phyloP scores from a whole-genome alignment of 2,329 filamentous ascomycete genomes.

The Lojkania enalia region DNA sequence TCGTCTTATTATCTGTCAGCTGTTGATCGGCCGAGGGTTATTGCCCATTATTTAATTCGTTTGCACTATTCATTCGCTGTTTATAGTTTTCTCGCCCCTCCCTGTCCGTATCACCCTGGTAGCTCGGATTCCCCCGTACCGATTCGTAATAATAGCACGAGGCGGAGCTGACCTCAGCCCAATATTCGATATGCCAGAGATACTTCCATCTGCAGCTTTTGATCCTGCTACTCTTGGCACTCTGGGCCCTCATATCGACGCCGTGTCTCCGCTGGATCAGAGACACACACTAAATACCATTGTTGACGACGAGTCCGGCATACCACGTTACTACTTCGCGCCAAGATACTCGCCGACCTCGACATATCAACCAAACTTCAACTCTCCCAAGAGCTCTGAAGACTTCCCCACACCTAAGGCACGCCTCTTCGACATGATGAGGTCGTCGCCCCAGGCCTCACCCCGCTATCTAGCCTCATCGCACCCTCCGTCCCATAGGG shows the following conservation, averaged over 20 bases:
- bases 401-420: slow-evolving; percentile 75
- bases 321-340: slow-evolving; percentile 44
- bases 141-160: slow-evolving; percentile 43
- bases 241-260: slow-evolving; percentile 29
- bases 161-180: slow-evolving; percentile 42
- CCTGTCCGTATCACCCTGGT: slow-evolving; percentile 20
- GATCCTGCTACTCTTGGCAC: slow-evolving; percentile 35
- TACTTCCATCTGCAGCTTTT: slow-evolving; percentile 56
- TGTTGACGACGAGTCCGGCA: slow-evolving; percentile 54
- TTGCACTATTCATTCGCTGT: slow-evolving; percentile 19
- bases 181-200: slow-evolving; percentile 51
- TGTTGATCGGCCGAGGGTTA: slow-evolving; percentile 51
- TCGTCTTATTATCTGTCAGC: slow-evolving; percentile 40
- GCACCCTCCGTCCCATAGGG: slow-evolving; percentile 62
- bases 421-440: slow-evolving; percentile 58
- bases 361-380: slow-evolving; percentile 34
- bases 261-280: slow-evolving; percentile 58
- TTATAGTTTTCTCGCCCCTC: slow-evolving; percentile 24
- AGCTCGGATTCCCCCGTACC: slow-evolving; percentile 33
- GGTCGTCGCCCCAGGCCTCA: slow-evolving; percentile 57
- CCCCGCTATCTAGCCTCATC: slow-evolving; percentile 55
- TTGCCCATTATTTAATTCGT: slow-evolving; percentile 39
- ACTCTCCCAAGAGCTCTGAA: slow-evolving; percentile 53
- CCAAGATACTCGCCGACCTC: slow-evolving; percentile 40
- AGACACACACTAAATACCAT: slow-evolving; percentile 65